Percentiles rank a stretch among this genome's conserved stretches.
phyloP scores from a whole-genome alignment of 129 eudicot species.

The Heracleum sosnowskyi region DNA sequence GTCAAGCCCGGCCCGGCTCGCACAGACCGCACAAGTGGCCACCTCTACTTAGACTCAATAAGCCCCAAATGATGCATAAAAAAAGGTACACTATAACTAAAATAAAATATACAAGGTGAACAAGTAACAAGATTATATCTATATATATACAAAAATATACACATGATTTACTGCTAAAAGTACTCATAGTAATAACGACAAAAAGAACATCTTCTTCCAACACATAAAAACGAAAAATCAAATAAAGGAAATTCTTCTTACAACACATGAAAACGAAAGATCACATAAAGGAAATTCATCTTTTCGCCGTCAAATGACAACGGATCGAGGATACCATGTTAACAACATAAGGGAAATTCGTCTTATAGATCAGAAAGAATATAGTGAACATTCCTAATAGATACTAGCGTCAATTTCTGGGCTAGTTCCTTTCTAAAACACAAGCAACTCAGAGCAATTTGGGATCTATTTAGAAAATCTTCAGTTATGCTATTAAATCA shows the following conservation, averaged over 20 bases:
- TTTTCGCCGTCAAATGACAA: background rate
- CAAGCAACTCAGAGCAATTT: background rate
- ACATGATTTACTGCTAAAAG: background rate
- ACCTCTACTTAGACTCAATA: no score
- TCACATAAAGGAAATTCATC: background rate
- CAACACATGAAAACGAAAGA: background rate
- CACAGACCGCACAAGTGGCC: no score
- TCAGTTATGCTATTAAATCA: background rate
- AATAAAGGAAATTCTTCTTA: background rate
- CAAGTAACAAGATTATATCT: background rate
- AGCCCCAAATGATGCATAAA: background rate
- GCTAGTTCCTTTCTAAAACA: background rate
- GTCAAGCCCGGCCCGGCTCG: no score
- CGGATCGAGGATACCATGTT: background rate
- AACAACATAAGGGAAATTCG: background rate
- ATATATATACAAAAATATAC: no score
- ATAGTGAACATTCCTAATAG: background rate
- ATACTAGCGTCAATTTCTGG: background rate
- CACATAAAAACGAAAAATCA: background rate
- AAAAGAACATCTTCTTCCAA: background rate
- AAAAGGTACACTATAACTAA: background rate
- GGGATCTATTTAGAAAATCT: background rate
- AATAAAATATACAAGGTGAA: background rate
- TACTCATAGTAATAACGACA: background rate
- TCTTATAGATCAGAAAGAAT: background rate